Evolutionary conservation across 345 rosid genomes (phyloP).

Genomic region (Citrus maxima): DNA sequence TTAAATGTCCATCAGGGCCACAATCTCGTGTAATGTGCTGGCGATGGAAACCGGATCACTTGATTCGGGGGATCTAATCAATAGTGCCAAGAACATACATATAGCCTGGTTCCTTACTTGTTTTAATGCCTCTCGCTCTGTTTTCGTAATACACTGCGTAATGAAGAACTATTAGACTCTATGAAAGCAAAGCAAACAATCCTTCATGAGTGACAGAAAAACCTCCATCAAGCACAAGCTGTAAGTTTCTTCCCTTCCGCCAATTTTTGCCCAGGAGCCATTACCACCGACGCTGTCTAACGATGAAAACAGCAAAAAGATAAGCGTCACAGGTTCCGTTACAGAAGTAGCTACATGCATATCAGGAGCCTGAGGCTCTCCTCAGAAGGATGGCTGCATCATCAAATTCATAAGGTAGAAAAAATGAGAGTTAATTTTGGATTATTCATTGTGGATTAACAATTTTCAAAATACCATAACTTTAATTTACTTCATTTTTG

Average conservation of each 20-base stretch:
- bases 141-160: slow-evolving; percentile 2
- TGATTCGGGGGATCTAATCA: background rate
- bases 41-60: background rate
- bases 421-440: no score
- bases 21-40: slow-evolving; percentile 9
- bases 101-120: slow-evolving; percentile 6
- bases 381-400: slow-evolving; percentile 18
- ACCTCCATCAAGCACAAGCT: background rate
- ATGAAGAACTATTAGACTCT: slow-evolving; percentile 14
- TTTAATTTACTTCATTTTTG: no score
- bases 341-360: slow-evolving; percentile 23
- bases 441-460: no score
- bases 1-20: slow-evolving; percentile 27
- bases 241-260: background rate
- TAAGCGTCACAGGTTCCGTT: slow-evolving; percentile 1
- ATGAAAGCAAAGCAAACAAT: slow-evolving; percentile 13
- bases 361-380: slow-evolving; percentile 11
- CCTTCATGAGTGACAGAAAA: slow-evolving; percentile 15
- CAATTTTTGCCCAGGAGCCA: slow-evolving; percentile 15
- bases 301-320: slow-evolving; percentile 19
- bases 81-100: slow-evolving; percentile 5
- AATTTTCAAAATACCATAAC: no score
- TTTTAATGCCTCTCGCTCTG: background rate
- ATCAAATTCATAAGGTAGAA: no score
- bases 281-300: background rate